Evolutionary conservation across 495 filamentous ascomycete genomes (phyloP), one percentile per base, ranked within the genome.

Genomic region (Cladorrhinum samala): DNA sequence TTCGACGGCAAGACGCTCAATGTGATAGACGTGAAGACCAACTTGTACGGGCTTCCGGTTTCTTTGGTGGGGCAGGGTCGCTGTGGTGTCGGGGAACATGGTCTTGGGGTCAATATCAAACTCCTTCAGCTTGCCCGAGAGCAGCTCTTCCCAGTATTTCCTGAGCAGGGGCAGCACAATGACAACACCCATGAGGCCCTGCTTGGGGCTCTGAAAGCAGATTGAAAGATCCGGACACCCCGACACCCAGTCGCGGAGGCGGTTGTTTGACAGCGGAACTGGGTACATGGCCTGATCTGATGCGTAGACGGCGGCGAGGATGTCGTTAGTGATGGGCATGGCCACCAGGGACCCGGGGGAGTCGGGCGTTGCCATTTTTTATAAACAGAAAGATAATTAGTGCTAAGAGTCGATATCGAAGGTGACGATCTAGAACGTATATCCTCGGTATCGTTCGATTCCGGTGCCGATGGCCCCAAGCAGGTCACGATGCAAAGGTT

Each of bases 121-220:
- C 85, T 91, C 82, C 71, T 88, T 47, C 78, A 89, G 55, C 77
- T 85, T 54, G 75, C 80, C 58, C 74, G 81, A 53, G 78, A 87
- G 52, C 80, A 91, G 56, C 81, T 84, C 51, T 44, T 63, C 54
- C 68, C 66, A 71, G 38, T 52, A 44, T 1, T 3, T 1, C 16
- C 37, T 42, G 9, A 30, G 20, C 6, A 69, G 37, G 0, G 67
- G 67, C 2, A 69, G 52, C 1, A 57, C 63, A 11, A 69, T 60
- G 4, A 68, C 36, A 9, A 64, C 61, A 0, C 67, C 67, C 19
- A 55, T n/a, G 0, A 13, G 8, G 2, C 48, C 47, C 18, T 37
- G 9, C 14, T 51, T 50, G 23, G 36, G 18, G 16, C 16, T 37
- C 1, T 14, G 41, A 13, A 9, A 69, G 18, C 46, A 58, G 19